Conservation (phyloP, 495 filamentous ascomycete genomes). For the Umbilicaria muhlenbergii region DNA sequence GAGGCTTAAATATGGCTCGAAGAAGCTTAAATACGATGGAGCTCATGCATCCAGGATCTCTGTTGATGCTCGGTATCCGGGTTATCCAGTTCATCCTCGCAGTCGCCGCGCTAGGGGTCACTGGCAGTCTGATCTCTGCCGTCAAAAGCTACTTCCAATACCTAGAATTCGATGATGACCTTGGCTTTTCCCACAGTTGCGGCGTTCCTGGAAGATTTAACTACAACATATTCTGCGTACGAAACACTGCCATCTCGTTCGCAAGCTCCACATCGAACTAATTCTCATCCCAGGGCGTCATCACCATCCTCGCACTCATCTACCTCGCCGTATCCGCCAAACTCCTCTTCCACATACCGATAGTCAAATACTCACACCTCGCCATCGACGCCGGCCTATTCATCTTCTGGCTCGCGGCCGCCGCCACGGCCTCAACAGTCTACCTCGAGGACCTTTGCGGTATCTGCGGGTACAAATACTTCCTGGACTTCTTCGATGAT, state of each 20-base stretch:
- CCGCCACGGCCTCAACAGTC: neutral
- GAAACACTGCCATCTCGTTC: neutral
- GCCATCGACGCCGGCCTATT: slow-evolving; percentile 10
- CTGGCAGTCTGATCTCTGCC: slow-evolving; percentile 2
- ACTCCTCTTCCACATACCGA: slow-evolving; percentile 7
- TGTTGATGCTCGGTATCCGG: neutral
- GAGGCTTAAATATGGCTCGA: too few species aligned
- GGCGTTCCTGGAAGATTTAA: too few species aligned
- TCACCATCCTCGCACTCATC: slow-evolving; percentile 8
- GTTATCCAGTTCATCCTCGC: slow-evolving; percentile 9
- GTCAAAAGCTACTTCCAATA: slow-evolving; percentile 5
- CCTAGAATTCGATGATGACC: slow-evolving; percentile 10
- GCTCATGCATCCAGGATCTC: too few species aligned
- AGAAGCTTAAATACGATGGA: too few species aligned
- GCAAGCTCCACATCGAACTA: neutral
- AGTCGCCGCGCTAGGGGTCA: slow-evolving; percentile 9
- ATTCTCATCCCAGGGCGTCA: slow-evolving; percentile 7
- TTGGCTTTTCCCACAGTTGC: neutral
- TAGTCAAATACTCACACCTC: slow-evolving; percentile 6
- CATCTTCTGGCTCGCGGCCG: slow-evolving; percentile 11
- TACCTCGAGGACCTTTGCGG: too few species aligned
- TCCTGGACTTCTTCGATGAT: slow-evolving; percentile 10
- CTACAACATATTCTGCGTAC: too few species aligned
- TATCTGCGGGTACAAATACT: slow-evolving; percentile 6
- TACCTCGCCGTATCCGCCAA: slow-evolving; percentile 11